Conservation (phyloP, 257 asterid genomes). For the Salvia miltiorrhiza region DNA sequence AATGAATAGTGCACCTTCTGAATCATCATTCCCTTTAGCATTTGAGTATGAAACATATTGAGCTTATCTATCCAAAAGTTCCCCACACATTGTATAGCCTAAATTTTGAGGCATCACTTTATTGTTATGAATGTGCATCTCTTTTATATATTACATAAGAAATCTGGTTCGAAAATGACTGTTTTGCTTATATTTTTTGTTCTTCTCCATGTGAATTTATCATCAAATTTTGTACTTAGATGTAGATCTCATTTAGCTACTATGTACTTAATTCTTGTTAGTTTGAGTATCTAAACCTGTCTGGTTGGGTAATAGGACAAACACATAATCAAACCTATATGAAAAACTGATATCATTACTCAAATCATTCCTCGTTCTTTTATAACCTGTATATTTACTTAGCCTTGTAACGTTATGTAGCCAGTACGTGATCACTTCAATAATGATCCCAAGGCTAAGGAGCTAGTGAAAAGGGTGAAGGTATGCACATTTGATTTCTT, state of each 20-base stretch:
- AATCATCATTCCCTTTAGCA: neutral
- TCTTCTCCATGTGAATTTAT: neutral
- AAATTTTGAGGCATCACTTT: neutral
- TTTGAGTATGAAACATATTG: neutral
- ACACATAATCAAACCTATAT: neutral
- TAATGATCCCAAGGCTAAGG: constrained; percentile 61
- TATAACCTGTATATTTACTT: no score
- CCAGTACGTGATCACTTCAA: constrained; percentile 60
- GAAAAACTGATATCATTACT: neutral
- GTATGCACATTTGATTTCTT: constrained; percentile 31
- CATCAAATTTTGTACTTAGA: neutral
- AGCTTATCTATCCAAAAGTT: neutral
- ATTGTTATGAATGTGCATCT: neutral
- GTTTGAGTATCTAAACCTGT: neutral
- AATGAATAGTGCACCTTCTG: neutral
- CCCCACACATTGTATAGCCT: neutral
- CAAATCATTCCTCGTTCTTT: neutral
- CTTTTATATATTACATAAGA: neutral
- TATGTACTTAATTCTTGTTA: neutral
- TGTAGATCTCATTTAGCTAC: neutral
- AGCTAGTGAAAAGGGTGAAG: constrained; percentile 69
- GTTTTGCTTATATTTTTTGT: neutral
- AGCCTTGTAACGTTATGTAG: no score
- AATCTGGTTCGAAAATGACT: neutral
- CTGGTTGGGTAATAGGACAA: neutral